Base-by-base conservation (phyloP, 1,284 basidiomycete genomes). In the Papiliotrema fonsecae region DNA sequence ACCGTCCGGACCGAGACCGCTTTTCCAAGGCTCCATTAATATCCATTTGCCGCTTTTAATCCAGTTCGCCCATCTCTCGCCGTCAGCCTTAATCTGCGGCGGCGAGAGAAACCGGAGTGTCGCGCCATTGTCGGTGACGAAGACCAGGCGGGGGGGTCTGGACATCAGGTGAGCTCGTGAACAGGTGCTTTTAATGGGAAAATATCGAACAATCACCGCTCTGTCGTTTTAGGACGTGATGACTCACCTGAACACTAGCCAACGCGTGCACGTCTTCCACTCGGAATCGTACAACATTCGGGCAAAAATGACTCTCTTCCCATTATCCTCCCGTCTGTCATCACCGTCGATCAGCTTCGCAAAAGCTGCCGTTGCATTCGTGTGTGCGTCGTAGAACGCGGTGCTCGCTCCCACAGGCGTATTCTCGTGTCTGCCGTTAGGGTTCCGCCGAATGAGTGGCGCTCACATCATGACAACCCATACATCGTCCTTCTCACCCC, bases 191-290 rank as follows among this genome's bases (percentile, higher is more conserved):
- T 22, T 13, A 19, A 16, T 38, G 30, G n/a, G n/a, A n/a, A n/a
- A n/a, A n/a, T n/a, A n/a, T n/a, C n/a, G n/a, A n/a, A n/a, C n/a
- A n/a, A n/a, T n/a, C n/a, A n/a, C n/a, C n/a, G n/a, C n/a, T n/a
- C n/a, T n/a, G n/a, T n/a, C n/a, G n/a, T n/a, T n/a, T n/a, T 28
- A 32, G 45, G 25, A 40, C 28, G 4, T 14, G 9, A n/a, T 6
- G 25, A 58, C 64, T 52, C 35, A 69, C 67, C 59, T 64, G 53
- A 60, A 64, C 19, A 70, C 42, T 18, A 69, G 38, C 69, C 68
- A 69, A 19, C 60, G 48, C 1, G 65, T 62, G 42, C 61, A 63
- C 10, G 61, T 42, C 27, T 57, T 55, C 31, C 57, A 62, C 50
- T 68, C 62, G 28, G 55, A 56, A 16, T 65, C 43, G 49, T 64